A percentile compares a stretch with the other conserved stretches of the same genome.
These are phyloP conservation scores for Galeopsis tetrahit DNA, from an alignment of 257 asterid genomes.

Conservation along the genomic window DNA sequence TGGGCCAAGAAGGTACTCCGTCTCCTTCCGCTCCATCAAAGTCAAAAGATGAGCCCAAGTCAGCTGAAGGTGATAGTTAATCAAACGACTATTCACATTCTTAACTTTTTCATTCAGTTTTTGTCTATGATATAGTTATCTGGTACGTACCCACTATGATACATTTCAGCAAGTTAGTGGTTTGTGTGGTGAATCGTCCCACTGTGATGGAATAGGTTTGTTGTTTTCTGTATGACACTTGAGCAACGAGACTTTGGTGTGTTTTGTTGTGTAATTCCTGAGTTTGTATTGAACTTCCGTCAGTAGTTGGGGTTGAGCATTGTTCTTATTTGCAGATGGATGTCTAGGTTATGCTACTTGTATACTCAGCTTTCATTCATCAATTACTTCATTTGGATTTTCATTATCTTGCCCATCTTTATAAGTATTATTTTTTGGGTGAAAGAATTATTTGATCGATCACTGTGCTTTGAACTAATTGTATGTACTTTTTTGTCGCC, in stretches of 20 bases:
- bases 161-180: conserved; percentile 16
- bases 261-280: conserved; percentile 9
- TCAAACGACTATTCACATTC: conserved; percentile 16
- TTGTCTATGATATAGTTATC: conserved; percentile 21
- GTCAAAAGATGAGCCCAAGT: conserved; percentile 59
- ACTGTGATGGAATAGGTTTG: conserved; percentile 6
- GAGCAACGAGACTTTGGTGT: conserved; percentile 8
- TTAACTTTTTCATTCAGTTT: neutral
- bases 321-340: conserved; percentile 8
- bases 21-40: conserved; percentile 68
- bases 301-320: neutral
- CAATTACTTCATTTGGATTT: neutral
- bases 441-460: neutral
- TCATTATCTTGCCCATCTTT: neutral
- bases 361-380: neutral
- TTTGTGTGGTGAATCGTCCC: conserved; percentile 14
- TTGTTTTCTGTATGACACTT: conserved; percentile 11
- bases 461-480: neutral
- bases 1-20: conserved; percentile 88
- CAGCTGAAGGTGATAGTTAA: conserved; percentile 58
- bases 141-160: neutral
- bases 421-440: neutral
- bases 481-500: too few relatives aligned
- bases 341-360: conserved; percentile 6
- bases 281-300: neutral